These are phyloP conservation scores for Aspergillus versicolor DNA, from an alignment of 2,329 filamentous ascomycete species.

Conservation along the genomic window DNA sequence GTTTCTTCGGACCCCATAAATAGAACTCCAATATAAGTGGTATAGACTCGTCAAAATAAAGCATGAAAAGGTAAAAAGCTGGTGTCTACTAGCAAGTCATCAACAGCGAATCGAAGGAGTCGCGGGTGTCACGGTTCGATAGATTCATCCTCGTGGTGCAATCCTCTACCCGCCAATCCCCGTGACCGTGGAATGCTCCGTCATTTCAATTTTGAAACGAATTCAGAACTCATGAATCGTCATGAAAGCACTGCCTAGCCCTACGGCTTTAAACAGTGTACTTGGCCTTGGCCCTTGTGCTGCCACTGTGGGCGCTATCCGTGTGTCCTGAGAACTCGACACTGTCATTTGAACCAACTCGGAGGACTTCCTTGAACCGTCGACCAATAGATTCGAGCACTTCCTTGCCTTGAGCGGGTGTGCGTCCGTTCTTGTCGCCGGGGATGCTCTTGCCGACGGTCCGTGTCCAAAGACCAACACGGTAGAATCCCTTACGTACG, in stretches of 20 bases:
- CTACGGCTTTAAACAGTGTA: constrained; percentile 65
- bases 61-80: constrained; percentile 32
- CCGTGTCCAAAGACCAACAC: constrained; percentile 95
- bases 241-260: constrained; percentile 11
- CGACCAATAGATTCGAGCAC: constrained; percentile 80
- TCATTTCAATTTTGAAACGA: constrained; percentile 18
- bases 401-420: constrained; percentile 78
- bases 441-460: constrained; percentile 84
- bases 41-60: constrained; percentile 30
- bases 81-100: constrained; percentile 29
- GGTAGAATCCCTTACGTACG: constrained; percentile 96
- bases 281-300: constrained; percentile 94
- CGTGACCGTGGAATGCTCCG: constrained; percentile 18
- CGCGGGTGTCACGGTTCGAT: constrained; percentile 6
- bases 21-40: constrained; percentile 23
- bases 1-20: constrained; percentile 11
- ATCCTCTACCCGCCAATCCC: constrained; percentile 19
- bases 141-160: constrained; percentile 8
- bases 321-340: constrained; percentile 98
- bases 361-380: constrained; percentile 89
- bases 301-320: constrained; percentile 87
- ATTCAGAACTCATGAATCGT: constrained; percentile 19
- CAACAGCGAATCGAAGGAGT: constrained; percentile 25
- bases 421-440: constrained; percentile 72
- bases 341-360: constrained; percentile 70